Evolutionary conservation across 257 asterid species (phyloP), one percentile per base, ranked within the genome.

Genomic region (Solanum habrochaites): DNA sequence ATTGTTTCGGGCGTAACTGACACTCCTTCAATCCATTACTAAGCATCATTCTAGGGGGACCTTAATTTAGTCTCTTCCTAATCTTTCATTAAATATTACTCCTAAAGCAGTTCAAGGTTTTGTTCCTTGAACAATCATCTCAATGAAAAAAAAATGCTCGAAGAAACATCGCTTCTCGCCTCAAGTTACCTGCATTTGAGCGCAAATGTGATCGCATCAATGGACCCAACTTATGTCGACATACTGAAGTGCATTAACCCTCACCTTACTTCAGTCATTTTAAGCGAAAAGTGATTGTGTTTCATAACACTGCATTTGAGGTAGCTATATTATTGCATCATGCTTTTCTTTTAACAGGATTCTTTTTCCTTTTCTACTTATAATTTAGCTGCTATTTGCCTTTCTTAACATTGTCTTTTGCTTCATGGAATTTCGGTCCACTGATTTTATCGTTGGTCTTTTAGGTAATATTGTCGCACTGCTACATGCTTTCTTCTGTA

Each of bases 381-480:
- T 47, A 47, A 18, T 49, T 75, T 80, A 80, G 42, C 67, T 80
- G 67, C n/a, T 42, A 25, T 43, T 3, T 47, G 12, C 85, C 29
- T 80, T 80, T 47, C 27, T 47, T 43, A 80, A 47, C 67, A 45
- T 27, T 29, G 27, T 49, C 40, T 47, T 80, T 32, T 80, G 42
- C 15, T 29, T 25, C 25, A 9, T 45, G 66, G 6, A 78, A 45
- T 78, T 31, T 42, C 25, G 16, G 49, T 39, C 52, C 86, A 72
- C 81, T 88, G 49, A 11, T 83, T 27, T 60, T 4, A 27, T 72
- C 71, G 43, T 88, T 87, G 69, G 60, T 43, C 86, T 42, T 42
- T 39, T 86, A 97, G 99, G 99, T 90, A 95, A 97, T 89, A 93
- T 94, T 85, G 99, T 97, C 91, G 99, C 99, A 40, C 88, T 97